These are phyloP conservation scores for Xylariaceae sp. DNA, from an alignment of 2,329 filamentous ascomycete species.

Conservation along the genomic window DNA sequence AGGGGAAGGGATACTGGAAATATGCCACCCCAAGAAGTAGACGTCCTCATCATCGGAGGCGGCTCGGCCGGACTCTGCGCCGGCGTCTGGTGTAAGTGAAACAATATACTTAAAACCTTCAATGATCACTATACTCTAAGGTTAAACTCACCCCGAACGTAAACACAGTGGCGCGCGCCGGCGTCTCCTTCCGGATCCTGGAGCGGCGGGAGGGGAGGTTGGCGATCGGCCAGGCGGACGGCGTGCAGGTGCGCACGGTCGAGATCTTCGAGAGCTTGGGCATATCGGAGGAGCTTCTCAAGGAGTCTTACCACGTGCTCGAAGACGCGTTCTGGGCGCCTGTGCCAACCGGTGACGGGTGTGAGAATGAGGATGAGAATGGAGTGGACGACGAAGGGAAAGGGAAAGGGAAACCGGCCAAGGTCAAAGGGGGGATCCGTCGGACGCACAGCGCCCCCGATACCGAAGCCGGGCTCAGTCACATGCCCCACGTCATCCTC, in stretches of 20 bases:
- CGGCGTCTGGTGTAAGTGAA: conserved; percentile 44
- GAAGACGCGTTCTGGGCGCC: conserved; percentile 54
- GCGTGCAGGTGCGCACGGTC: conserved; percentile 55
- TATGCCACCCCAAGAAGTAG: conserved; percentile 22
- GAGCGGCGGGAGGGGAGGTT: conserved; percentile 52
- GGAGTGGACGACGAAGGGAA: conserved; percentile 11
- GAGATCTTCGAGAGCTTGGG: conserved; percentile 58
- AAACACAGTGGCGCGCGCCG: conserved; percentile 41
- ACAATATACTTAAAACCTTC: no score
- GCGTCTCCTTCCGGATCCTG: conserved; percentile 51
- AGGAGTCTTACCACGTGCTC: conserved; percentile 52
- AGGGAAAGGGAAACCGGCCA: background rate
- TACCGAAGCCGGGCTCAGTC: conserved; percentile 46
- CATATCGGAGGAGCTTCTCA: conserved; percentile 47
- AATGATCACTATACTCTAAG: no score
- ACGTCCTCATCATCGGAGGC: conserved; percentile 56
- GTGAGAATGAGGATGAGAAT: no score
- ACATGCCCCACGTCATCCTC: conserved; percentile 51
- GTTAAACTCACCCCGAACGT: background rate
- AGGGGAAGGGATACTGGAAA: no score
- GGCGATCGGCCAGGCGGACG: conserved; percentile 56
- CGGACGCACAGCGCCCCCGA: conserved; percentile 47
- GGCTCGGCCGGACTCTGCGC: conserved; percentile 59
- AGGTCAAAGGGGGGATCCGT: conserved; percentile 32
- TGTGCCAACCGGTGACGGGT: no score